phyloP scores from a whole-genome alignment of 2,329 filamentous ascomycete species.

The Dactylella cylindrospora region DNA sequence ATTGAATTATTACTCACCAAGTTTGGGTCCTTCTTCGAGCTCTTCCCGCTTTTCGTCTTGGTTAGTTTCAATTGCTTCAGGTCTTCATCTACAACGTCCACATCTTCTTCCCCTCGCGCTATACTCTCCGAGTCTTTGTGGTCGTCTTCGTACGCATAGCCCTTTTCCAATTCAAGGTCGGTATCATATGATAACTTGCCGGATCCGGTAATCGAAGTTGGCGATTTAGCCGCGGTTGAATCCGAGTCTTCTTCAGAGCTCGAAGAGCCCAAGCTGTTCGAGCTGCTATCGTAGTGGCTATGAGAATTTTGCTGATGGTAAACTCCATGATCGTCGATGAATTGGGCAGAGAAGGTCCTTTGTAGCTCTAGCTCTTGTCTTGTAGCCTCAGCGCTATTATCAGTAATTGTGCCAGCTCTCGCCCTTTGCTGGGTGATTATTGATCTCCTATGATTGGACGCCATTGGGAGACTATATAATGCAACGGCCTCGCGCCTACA shows the following conservation, averaged over 20 bases:
- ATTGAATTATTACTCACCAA: constrained; percentile 21
- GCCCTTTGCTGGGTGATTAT: constrained; percentile 5
- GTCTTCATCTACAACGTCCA: constrained; percentile 15
- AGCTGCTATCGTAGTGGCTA: constrained; percentile 28
- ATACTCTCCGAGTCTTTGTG: not conserved
- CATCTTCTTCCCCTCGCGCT: constrained; percentile 6
- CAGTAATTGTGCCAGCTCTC: constrained; percentile 2
- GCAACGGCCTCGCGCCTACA: too few relatives aligned
- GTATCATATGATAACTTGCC: constrained; percentile 20
- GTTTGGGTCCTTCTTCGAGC: constrained; percentile 29
- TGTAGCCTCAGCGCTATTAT: constrained; percentile 6
- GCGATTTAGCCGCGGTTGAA: constrained; percentile 37
- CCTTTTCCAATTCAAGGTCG: constrained; percentile 26
- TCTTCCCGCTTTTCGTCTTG: constrained; percentile 34
- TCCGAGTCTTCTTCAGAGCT: not conserved
- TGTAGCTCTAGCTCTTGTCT: constrained; percentile 37
- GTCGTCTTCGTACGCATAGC: too few relatives aligned
- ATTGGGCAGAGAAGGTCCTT: constrained; percentile 31
- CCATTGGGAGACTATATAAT: constrained; percentile 8
- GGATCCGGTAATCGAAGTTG: constrained; percentile 4
- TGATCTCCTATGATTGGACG: constrained; percentile 20
- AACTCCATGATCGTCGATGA: constrained; percentile 34
- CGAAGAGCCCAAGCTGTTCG: constrained; percentile 5
- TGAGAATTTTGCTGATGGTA: constrained; percentile 24
- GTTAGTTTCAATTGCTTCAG: constrained; percentile 9